Conservation (phyloP, 1,284 basidiomycete genomes). For the Heterobasidion occidentale region DNA sequence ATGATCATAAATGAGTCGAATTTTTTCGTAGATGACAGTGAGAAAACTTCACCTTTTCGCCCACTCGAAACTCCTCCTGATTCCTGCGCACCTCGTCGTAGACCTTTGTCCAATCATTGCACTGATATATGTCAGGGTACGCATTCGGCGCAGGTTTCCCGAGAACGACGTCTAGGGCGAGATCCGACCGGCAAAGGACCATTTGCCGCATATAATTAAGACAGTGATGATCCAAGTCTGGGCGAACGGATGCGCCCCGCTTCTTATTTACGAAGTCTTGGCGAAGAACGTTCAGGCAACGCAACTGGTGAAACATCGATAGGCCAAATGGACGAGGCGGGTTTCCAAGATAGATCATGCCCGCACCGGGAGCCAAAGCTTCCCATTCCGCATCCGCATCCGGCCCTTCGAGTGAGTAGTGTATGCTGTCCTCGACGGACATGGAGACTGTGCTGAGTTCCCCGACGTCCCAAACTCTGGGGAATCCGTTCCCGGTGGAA, state of each 20-base stretch:
- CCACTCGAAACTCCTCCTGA: neutral
- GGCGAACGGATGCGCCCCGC: constrained; percentile 1
- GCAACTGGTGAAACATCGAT: constrained; percentile 27
- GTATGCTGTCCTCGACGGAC: constrained; percentile 14
- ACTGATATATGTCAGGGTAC: neutral
- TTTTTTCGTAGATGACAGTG: too few species aligned
- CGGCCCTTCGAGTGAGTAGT: constrained; percentile 9
- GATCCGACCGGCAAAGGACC: constrained; percentile 32
- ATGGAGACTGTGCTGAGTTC: neutral
- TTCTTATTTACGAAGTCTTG: constrained; percentile 11
- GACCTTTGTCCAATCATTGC: neutral
- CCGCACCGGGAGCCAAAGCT: constrained; percentile 10
- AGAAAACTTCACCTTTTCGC: too few species aligned
- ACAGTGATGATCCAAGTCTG: constrained; percentile 26
- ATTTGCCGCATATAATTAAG: constrained; percentile 35
- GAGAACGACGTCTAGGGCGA: constrained; percentile 31
- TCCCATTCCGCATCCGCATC: constrained; percentile 14
- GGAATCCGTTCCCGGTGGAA: neutral
- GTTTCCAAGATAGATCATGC: constrained; percentile 16
- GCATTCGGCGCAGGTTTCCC: neutral
- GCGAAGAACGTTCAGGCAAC: constrained; percentile 22
- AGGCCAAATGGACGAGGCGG: constrained; percentile 17
- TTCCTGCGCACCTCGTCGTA: neutral
- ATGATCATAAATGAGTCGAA: too few species aligned
- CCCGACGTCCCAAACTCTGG: neutral